phyloP scores from a whole-genome alignment of 257 asterid species.

The Solanum dulcamara region DNA sequence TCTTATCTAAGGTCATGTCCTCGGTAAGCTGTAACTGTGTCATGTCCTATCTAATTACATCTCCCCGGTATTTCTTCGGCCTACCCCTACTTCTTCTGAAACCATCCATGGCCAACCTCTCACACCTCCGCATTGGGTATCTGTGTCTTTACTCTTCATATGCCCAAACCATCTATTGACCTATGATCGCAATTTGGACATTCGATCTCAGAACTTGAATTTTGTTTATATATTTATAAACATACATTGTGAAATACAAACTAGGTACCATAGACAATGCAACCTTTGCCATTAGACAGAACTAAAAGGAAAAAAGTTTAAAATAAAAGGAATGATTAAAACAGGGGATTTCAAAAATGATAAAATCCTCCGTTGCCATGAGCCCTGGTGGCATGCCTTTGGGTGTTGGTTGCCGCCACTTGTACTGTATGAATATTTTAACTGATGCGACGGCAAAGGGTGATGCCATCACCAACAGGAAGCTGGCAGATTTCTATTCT shows the following conservation, averaged over 20 bases:
- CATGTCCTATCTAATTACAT: no score
- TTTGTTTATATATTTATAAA: background rate
- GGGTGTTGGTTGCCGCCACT: background rate
- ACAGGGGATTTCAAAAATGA: background rate
- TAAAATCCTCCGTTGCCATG: background rate
- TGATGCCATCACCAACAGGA: constrained; percentile 55
- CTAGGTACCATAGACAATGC: background rate
- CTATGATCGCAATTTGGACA: background rate
- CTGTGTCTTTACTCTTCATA: no score
- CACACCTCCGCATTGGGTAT: no score
- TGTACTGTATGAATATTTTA: background rate
- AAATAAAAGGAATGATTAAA: background rate
- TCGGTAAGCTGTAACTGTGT: no score
- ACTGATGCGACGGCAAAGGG: constrained; percentile 40
- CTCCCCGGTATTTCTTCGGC: no score
- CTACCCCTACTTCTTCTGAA: no score
- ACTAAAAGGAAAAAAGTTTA: background rate
- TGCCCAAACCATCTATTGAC: no score
- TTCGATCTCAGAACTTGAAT: background rate
- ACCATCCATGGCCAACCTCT: no score
- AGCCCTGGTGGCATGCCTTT: background rate
- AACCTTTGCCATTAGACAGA: background rate
- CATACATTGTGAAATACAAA: background rate
- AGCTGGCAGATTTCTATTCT: constrained; percentile 51
- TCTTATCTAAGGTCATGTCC: no score